Conservation (phyloP, 805 yeast species). For the Scheffersomyces lignosus region DNA sequence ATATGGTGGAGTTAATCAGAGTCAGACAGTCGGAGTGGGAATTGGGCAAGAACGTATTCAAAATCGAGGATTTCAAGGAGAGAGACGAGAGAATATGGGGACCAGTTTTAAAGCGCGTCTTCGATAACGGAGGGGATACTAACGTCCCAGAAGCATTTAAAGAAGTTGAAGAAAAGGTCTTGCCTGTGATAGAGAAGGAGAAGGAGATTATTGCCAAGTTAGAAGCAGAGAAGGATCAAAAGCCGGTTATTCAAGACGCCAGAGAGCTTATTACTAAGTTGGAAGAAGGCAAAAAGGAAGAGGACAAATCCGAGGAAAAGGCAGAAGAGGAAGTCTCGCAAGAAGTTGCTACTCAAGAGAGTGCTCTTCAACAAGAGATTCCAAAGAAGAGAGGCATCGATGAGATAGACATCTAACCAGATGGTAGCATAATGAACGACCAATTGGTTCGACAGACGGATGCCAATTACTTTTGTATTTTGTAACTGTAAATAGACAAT, state of each 20-base stretch:
- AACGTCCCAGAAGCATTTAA: constrained; percentile 25
- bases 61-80: constrained; percentile 61
- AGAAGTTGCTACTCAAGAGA: constrained; percentile 3
- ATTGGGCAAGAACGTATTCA: constrained; percentile 66
- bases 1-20: constrained; percentile 83
- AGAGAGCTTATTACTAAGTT: constrained; percentile 2
- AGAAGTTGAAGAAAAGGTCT: constrained; percentile 3
- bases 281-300: constrained; percentile 2
- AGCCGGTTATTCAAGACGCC: constrained; percentile 3
- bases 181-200: constrained; percentile 7
- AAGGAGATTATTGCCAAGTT: constrained; percentile 2
- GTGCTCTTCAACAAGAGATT: constrained; percentile 2
- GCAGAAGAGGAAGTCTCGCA: constrained; percentile 2
- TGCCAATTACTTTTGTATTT: too few relatives aligned
- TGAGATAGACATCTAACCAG: too few relatives aligned
- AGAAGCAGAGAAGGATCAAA: constrained; percentile 3
- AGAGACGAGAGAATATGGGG: constrained; percentile 70
- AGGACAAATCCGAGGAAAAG: constrained; percentile 1
- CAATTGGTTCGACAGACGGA: too few relatives aligned
- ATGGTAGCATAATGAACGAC: too few relatives aligned
- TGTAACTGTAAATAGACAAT: too few relatives aligned
- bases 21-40: constrained; percentile 83
- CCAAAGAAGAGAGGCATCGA: constrained; percentile 21
- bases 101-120: constrained; percentile 54
- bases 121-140: constrained; percentile 35